Evolutionary conservation across 352 stramenopile species (phyloP), one percentile per base, ranked within the genome.

Genomic region (Globisporangium camurandrum): DNA sequence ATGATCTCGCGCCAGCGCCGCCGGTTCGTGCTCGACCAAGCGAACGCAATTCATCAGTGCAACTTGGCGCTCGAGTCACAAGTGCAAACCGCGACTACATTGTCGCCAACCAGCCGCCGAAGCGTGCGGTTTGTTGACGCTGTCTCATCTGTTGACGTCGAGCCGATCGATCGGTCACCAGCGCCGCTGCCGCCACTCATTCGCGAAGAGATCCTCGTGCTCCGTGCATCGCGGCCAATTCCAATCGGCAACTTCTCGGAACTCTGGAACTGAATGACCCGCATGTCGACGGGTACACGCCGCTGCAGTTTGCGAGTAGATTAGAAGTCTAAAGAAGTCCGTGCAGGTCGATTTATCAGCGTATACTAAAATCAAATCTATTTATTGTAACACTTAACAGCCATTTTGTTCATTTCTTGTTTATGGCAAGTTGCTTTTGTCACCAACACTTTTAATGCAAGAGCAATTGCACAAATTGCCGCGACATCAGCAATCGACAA

Each of bases 121-220:
- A 56, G 59, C 26, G 75, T 89, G 34, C 59, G 73, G 57, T 92
- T 92, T 52, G 69, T 62, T 38, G 71, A 88, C 38, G 59, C 75
- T 41, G 71, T 86, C 38, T 27, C 56, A 53, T 66, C 79, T 27
- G 61, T 61, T 12, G 61, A 71, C 4, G 64, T 57, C 11, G 64
- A 75, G 9, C 46, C 68, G 22, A 62, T 80, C 28, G 80, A 92
- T 48, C 80, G 80, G 22, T 75, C 73, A 16, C 71, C 73, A 0
- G 65, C 57, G 17, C 61, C 69, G 22, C 76, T 92, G 57, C 75
- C 75, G 19, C 64, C 78, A 41, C 67, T 92, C 37, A 67, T 83
- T 50, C 72, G 75, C 42, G 76, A 91, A 56, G 80, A 91, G 57
- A 86, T 91, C 44, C 64, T 88, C 41, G 67, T 88, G 59, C 67